Conservation (phyloP, 2,329 filamentous ascomycete species). For the Alternaria triticina region DNA sequence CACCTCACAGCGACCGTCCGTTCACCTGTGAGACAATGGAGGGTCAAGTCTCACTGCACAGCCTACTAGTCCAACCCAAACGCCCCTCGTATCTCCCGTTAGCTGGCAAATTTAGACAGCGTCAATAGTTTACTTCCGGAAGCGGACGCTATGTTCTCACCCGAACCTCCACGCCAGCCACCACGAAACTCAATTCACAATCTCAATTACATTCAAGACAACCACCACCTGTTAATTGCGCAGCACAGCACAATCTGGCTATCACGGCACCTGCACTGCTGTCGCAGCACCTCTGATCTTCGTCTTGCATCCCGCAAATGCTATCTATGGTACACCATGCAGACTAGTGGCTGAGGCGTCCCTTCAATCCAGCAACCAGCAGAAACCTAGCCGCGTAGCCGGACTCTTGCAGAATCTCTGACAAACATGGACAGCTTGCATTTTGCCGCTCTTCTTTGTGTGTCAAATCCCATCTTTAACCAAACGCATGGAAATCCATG, state of each 20-base stretch:
- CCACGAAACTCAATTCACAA: neutral
- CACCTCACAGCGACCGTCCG: neutral
- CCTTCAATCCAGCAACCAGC: constrained; percentile 1
- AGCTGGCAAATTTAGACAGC: constrained; percentile 6
- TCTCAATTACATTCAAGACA: neutral
- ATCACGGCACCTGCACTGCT: neutral
- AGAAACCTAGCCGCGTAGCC: neutral
- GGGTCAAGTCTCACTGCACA: neutral
- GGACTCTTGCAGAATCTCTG: neutral
- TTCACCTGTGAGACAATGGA: neutral
- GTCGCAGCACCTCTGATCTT: constrained; percentile 1
- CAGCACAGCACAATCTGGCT: neutral
- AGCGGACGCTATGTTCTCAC: neutral
- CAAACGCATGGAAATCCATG: constrained; percentile 2
- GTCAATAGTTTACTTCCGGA: constrained; percentile 8
- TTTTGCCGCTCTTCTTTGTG: neutral
- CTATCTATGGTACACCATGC: constrained; percentile 1
- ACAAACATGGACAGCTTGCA: neutral
- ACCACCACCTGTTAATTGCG: neutral
- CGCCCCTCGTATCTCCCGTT: neutral
- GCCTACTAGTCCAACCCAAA: neutral
- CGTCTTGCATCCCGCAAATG: constrained; percentile 10
- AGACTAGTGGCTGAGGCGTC: neutral
- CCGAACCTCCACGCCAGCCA: neutral
- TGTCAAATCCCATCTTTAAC: neutral